These are phyloP conservation scores for Sphagnum magellanicum DNA, from an alignment of 228 moss, liverwort and hornwort species.

Conservation along the genomic window DNA sequence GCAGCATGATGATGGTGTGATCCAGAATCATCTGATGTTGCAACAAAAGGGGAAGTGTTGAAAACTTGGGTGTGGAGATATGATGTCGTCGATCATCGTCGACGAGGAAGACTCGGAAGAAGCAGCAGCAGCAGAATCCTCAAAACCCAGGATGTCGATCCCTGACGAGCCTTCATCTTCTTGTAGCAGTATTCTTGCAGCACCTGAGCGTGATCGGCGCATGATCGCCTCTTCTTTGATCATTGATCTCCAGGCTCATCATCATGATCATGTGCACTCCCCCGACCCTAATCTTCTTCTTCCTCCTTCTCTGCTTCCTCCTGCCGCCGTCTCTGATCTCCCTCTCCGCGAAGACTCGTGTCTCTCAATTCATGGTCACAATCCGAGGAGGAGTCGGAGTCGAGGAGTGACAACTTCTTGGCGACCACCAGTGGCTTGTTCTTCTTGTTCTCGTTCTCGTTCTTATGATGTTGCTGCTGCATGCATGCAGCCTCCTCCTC, in stretches of 20 bases:
- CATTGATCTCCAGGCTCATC: too few relatives aligned
- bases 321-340: too few relatives aligned
- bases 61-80: conserved; percentile 3
- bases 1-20: conserved; percentile 14
- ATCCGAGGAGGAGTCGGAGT: too few relatives aligned
- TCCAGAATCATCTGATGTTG: conserved; percentile 8
- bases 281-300: too few relatives aligned
- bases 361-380: too few relatives aligned
- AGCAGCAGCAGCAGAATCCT: background rate
- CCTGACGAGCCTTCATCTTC: background rate
- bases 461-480: conserved; percentile 10
- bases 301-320: too few relatives aligned
- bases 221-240: too few relatives aligned
- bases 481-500: conserved; percentile 11
- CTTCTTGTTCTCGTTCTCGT: too few relatives aligned
- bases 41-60: conserved; percentile 14
- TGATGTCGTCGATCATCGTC: conserved; percentile 11
- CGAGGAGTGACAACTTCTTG: too few relatives aligned
- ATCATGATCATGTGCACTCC: too few relatives aligned
- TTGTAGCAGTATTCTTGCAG: background rate
- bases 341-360: too few relatives aligned
- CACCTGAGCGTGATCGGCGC: background rate
- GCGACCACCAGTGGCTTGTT: too few relatives aligned
- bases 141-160: background rate
- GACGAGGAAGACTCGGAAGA: conserved; percentile 12